Evolutionary conservation across 306 rosid species (phyloP), one percentile per base, ranked within the genome.

Genomic region (Phaseolus lunatus): DNA sequence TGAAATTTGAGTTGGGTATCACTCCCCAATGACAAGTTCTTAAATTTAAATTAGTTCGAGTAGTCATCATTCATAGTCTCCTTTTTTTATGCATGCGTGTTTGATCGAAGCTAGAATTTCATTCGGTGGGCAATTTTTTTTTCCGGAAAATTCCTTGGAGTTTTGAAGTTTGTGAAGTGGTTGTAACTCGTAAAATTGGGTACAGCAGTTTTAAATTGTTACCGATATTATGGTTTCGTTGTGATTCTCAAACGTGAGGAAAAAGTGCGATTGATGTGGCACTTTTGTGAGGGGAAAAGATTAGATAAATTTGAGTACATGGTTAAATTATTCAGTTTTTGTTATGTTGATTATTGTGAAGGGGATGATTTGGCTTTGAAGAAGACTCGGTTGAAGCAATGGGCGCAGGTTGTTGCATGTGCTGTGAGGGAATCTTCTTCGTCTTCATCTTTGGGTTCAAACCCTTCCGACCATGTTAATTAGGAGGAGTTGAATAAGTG

Each of bases 401-500:
- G 98, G 98, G 96, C 96, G 9, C 90, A 83, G 50, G 84, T 89
- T 63, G 98, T 90, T 9, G 96, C 88, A 26, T 93, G 90, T 83
- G 14, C 69, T 1, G 69, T 63, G 47, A 0, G 26, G 16, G 45
- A 62, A n/a, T 62, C 26, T 63, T 66, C 87, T 2, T 20, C 73
- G 0, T 29, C 67, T 27, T 26, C 73, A 1, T 29, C 67, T 27
- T 13, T 24, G 7, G 23, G n/a, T 45, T n/a, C 81, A 18, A 2
- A 2, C 8, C 16, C 27, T 18, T 63, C 69, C 4, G 47, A 33
- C 16, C 69, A 63, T n/a, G 15, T 63, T 63, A 63, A 10, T 35
- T 33, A 4, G 11, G 35, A 4, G 11, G 35, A 31, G 24, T 35
- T n/a, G 69, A n/a, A 33, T 62, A 31, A 6, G 5, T 18, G 75